Conservation (phyloP, 75 land plant genomes). For the Selaginella moellendorffii region DNA sequence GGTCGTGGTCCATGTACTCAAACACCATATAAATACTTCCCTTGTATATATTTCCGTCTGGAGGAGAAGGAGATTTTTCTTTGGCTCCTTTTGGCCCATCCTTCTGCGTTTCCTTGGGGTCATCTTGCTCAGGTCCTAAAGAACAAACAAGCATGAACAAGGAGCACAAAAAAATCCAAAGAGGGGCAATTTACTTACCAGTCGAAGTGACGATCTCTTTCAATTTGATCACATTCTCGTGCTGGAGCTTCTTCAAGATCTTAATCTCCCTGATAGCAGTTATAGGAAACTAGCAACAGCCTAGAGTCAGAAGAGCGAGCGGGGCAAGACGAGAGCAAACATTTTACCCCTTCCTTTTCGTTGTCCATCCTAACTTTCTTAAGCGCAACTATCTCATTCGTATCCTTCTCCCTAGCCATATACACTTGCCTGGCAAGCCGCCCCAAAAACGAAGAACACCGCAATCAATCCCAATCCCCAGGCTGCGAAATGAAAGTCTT, state of each 20-base stretch:
- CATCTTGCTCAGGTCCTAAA: conserved; percentile 4
- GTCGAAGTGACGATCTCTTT: conserved; percentile 95
- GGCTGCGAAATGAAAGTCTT: background rate
- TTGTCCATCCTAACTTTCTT: conserved; percentile 93
- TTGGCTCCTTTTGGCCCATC: background rate
- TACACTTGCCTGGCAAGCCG: conserved; percentile 56
- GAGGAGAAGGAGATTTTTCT: background rate
- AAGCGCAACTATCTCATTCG: conserved; percentile 85
- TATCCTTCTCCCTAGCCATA: conserved; percentile 77
- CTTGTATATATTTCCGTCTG: conserved; percentile 77
- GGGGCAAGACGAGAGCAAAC: background rate
- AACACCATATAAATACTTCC: conserved; percentile 98
- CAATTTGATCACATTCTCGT: conserved; percentile 72
- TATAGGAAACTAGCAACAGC: conserved; percentile 68
- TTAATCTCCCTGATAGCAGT: conserved; percentile 96
- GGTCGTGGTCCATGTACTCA: conserved; percentile 99
- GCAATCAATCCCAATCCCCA: conserved; percentile 1
- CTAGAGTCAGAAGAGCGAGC: background rate
- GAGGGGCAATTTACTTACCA: conserved; percentile 23
- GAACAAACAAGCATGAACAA: background rate
- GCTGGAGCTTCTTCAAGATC: conserved; percentile 83
- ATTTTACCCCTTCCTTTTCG: conserved; percentile 85
- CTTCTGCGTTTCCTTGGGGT: background rate
- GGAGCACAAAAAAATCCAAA: background rate
- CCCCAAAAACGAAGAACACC: background rate